phyloP scores from a whole-genome alignment of 2,329 filamentous ascomycete species.

The Cladosporium colombiae region DNA sequence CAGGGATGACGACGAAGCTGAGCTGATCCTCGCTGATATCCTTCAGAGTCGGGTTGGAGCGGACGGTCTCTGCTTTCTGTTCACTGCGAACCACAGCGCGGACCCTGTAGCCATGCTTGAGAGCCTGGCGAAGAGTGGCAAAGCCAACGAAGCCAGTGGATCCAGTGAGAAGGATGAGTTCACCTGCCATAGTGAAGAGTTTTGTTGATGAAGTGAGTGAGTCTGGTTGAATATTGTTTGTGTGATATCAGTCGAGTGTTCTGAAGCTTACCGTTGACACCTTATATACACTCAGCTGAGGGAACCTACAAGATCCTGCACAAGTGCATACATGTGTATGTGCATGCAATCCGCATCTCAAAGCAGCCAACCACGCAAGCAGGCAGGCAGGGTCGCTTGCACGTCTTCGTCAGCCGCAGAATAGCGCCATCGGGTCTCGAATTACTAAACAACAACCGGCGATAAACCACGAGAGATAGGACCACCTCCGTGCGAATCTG shows the following conservation, averaged over 20 bases:
- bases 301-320: neutral
- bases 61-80: conserved; percentile 25
- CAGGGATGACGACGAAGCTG: conserved; percentile 38
- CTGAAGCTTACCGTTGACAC: neutral
- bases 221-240: neutral
- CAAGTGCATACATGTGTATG: neutral
- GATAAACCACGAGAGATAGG: neutral
- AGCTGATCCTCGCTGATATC: conserved; percentile 10
- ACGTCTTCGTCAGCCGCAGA: neutral
- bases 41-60: conserved; percentile 21
- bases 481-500: neutral
- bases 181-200: conserved; percentile 4
- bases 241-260: neutral
- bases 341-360: neutral
- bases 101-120: conserved; percentile 31
- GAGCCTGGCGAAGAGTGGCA: conserved; percentile 27
- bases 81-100: conserved; percentile 32
- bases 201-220: neutral
- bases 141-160: conserved; percentile 32
- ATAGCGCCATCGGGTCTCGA: neutral
- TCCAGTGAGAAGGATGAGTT: conserved; percentile 26
- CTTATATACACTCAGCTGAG: neutral
- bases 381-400: neutral
- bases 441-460: neutral
- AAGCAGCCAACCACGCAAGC: neutral